These are phyloP conservation scores for Trichoderma endophyticum DNA, from an alignment of 2,329 filamentous ascomycete species.

Conservation along the genomic window DNA sequence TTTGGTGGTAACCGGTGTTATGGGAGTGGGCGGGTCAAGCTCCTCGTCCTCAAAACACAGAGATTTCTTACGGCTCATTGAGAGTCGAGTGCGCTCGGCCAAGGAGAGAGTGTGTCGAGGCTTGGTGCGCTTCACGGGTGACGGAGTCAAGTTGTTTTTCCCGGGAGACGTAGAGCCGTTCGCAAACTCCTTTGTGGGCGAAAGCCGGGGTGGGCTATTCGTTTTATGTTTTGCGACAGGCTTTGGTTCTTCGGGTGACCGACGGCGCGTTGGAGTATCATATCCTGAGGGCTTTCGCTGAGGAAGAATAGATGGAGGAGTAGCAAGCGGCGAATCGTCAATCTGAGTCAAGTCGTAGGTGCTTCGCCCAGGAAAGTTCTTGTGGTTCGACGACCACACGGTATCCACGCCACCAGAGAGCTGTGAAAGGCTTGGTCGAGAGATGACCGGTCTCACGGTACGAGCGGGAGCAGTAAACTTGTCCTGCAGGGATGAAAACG, in stretches of 20 bases:
- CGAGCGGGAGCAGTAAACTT: conserved; percentile 21
- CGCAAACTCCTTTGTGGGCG: conserved; percentile 45
- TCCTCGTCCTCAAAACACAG: conserved; percentile 33
- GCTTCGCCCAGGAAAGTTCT: conserved; percentile 18
- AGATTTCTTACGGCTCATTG: conserved; percentile 64
- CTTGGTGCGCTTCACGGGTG: conserved; percentile 49
- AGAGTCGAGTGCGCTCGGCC: conserved; percentile 75
- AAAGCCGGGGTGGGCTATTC: conserved; percentile 20
- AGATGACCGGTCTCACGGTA: conserved; percentile 30
- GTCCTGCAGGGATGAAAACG: conserved; percentile 25
- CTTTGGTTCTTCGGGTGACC: neutral
- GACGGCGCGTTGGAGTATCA: neutral
- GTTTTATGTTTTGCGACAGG: neutral
- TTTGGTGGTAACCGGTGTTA: conserved; percentile 11
- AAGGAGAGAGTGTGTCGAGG: conserved; percentile 59
- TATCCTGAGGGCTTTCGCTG: neutral
- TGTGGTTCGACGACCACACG: neutral
- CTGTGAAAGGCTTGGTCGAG: conserved; percentile 17
- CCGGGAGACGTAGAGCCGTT: conserved; percentile 55
- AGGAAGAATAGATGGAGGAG: neutral
- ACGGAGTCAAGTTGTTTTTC: conserved; percentile 50
- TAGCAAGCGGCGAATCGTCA: conserved; percentile 13
- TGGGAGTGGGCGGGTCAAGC: conserved; percentile 24
- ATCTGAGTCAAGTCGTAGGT: conserved; percentile 18
- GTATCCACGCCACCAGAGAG: neutral